Percentiles rank a stretch among this genome's conserved stretches.
Conservation (phyloP, 345 rosid species). For the Cardamine chenopodiifolia region DNA sequence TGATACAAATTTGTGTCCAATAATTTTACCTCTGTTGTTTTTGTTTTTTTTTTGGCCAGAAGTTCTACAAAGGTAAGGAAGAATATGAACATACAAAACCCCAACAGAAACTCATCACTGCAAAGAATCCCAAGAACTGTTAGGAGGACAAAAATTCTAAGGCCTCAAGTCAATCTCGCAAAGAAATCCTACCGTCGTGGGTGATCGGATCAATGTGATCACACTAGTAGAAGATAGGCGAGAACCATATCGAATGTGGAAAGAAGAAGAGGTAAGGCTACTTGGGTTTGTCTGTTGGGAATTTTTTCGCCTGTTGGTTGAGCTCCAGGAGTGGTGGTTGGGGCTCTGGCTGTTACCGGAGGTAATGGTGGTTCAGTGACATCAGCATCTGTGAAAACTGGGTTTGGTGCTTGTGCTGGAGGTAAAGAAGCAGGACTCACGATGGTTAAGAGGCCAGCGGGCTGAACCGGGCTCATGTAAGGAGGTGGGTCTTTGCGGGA, state of each 20-base stretch:
- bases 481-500: slow-evolving; percentile 37
- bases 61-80: slow-evolving; percentile 9
- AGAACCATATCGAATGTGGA: slow-evolving; percentile 42
- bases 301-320: slow-evolving; percentile 40
- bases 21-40: neutral
- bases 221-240: slow-evolving; percentile 47
- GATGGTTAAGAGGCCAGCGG: slow-evolving; percentile 51
- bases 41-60: neutral
- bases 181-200: slow-evolving; percentile 12
- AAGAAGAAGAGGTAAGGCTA: slow-evolving; percentile 43
- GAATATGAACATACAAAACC: slow-evolving; percentile 35
- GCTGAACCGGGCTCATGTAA: slow-evolving; percentile 64
- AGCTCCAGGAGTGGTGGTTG: slow-evolving; percentile 33
- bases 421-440: slow-evolving; percentile 47
- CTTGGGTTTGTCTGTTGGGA: slow-evolving; percentile 54
- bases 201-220: slow-evolving; percentile 30
- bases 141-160: neutral
- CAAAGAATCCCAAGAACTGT: slow-evolving; percentile 23
- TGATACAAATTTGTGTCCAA: slow-evolving; percentile 6
- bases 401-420: slow-evolving; percentile 75
- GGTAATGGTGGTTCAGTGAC: slow-evolving; percentile 72
- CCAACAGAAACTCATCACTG: slow-evolving; percentile 26
- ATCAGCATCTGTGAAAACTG: slow-evolving; percentile 57
- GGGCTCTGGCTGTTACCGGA: slow-evolving; percentile 28
- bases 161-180: slow-evolving; percentile 4